A percentile compares a stretch with the other conserved stretches of the same genome.
Conservation (phyloP, 140 eudicot genomes). For the Senecio squalidus region DNA sequence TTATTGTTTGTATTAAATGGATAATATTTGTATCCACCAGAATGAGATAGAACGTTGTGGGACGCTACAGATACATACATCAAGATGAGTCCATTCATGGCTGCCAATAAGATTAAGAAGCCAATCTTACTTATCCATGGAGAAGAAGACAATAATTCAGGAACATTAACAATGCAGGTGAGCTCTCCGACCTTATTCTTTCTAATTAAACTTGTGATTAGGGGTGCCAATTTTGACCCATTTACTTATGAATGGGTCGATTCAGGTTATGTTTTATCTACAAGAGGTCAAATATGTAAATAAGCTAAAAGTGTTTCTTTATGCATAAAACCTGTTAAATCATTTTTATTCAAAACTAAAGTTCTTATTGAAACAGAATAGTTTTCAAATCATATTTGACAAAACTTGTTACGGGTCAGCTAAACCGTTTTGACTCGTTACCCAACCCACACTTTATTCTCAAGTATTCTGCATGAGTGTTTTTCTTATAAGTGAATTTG, state of each 20-base stretch:
- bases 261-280: no score
- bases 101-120: constrained; percentile 82
- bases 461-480: neutral
- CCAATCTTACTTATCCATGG: constrained; percentile 96
- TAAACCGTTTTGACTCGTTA: no score
- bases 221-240: no score
- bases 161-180: constrained; percentile 96
- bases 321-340: no score
- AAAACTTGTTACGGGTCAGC: no score
- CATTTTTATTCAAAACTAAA: no score
- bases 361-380: no score
- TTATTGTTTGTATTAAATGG: neutral
- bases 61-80: constrained; percentile 79
- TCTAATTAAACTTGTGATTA: neutral
- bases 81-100: constrained; percentile 92
- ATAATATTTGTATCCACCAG: constrained; percentile 26
- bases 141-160: constrained; percentile 94
- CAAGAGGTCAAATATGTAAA: no score
- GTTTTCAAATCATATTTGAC: no score
- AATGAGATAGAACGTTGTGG: constrained; percentile 96
- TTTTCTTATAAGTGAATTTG: neutral
- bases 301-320: no score
- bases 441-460: neutral
- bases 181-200: neutral
- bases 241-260: no score